phyloP scores from a whole-genome alignment of 2,329 filamentous ascomycete species.

The Teratosphaeria destructans region DNA sequence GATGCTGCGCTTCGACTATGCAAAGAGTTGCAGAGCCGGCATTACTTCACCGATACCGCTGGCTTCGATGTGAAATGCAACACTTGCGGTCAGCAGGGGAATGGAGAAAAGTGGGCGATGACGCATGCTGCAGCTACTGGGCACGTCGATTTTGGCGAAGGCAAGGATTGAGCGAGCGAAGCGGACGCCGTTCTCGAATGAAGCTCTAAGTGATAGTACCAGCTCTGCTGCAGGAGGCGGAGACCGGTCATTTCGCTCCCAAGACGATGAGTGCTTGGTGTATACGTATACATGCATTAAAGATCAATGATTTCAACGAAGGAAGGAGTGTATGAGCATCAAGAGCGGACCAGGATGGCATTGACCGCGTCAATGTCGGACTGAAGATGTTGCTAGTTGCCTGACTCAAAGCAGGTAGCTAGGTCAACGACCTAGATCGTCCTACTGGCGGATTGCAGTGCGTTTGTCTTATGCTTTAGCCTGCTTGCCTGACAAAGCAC shows the following conservation, averaged over 20 bases:
- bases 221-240: too few relatives aligned
- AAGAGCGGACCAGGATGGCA: not conserved
- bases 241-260: not conserved
- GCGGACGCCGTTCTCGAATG: too few relatives aligned
- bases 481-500: not conserved
- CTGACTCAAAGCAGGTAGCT: not conserved
- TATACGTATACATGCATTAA: not conserved
- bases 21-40: slow-evolving; percentile 51
- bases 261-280: not conserved
- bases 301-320: not conserved
- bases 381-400: not conserved
- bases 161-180: not conserved
- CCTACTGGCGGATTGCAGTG: not conserved
- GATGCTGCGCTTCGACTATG: slow-evolving; percentile 48
- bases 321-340: not conserved
- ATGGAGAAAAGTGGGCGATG: slow-evolving; percentile 53
- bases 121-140: slow-evolving; percentile 53
- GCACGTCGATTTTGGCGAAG: slow-evolving; percentile 45
- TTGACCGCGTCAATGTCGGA: not conserved
- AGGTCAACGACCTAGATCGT: too few relatives aligned
- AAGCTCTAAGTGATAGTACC: too few relatives aligned
- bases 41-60: slow-evolving; percentile 85
- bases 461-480: not conserved
- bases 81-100: slow-evolving; percentile 56
- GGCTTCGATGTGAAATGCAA: slow-evolving; percentile 72